Evolutionary conservation across 345 rosid genomes (phyloP).

Genomic region (Ceriops zippeliana): DNA sequence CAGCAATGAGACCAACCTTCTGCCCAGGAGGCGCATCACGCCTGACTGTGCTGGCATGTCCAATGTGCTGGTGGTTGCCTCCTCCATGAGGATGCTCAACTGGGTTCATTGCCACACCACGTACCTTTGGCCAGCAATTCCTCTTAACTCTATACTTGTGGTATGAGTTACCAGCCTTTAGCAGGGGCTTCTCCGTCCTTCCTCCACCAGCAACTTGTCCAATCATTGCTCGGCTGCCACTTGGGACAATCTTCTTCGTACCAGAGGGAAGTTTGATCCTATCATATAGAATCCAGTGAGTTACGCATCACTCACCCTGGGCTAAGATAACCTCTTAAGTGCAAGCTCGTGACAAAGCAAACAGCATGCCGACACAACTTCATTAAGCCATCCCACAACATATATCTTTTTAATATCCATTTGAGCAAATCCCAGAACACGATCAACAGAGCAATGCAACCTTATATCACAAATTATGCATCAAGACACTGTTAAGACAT

Average conservation of each 20-base stretch:
- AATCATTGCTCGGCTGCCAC: slow-evolving; percentile 20
- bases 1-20: slow-evolving; percentile 5
- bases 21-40: slow-evolving; percentile 4
- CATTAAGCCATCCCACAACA: too few relatives aligned
- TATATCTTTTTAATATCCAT: too few relatives aligned
- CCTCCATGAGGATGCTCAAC: slow-evolving; percentile 3
- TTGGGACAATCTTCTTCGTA: slow-evolving; percentile 5
- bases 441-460: too few relatives aligned
- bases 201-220: slow-evolving; percentile 26
- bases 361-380: too few relatives aligned
- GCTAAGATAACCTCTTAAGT: too few relatives aligned
- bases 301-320: too few relatives aligned
- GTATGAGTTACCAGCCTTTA: slow-evolving; percentile 20
- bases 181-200: slow-evolving; percentile 17
- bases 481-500: too few relatives aligned
- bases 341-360: too few relatives aligned
- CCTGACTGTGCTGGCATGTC: slow-evolving; percentile 4
- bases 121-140: slow-evolving; percentile 18
- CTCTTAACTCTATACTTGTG: slow-evolving; percentile 24
- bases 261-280: slow-evolving; percentile 1
- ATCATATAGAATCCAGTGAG: neutral
- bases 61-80: slow-evolving; percentile 7
- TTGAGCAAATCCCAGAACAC: too few relatives aligned
- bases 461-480: too few relatives aligned
- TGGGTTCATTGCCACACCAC: slow-evolving; percentile 7